Base-by-base conservation (phyloP, 768 basidiomycete genomes). In the Leccinum ochraceum region DNA sequence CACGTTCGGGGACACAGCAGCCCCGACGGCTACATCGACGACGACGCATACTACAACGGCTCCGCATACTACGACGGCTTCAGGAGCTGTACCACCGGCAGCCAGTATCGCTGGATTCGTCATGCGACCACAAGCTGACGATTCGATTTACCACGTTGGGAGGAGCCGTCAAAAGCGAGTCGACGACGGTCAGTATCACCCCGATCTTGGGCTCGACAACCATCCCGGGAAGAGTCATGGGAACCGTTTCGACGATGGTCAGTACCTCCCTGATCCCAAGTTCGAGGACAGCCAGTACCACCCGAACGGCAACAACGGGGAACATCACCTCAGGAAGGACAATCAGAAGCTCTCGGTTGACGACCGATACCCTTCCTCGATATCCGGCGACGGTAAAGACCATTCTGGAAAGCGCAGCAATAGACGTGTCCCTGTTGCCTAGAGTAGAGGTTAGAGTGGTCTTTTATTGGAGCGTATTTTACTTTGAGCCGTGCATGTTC, bases 141-240 rank as follows among this genome's bases (percentile, higher is more conserved):
- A 39, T 17, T n/a, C 39, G 61, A 63, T 16, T 16, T 55, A 53
- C 20, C 46, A 39, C 36, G 20, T 48, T 16, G 36, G 34, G 42
- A 32, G 26, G 46, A 51, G 34, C 13, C 32, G 13, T 16, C 32
- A 22, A 30, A 59, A 58, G 39, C 66, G 56, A 11, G 42, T 34
- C 13, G 64, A 66, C 9, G 63, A 60, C 30, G 64, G 63, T 24
- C 37, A 58, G 17, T 65, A 59, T 24, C 52, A 63, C 32, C 59
- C 66, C 3, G 46, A 53, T 14, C 20, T 61, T 16, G 32, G 46
- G 42, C 56, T 37, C 32, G 44, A 66, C 53, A 34, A 67, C 39
- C 58, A 39, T 6, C 11, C 44, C 0, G 58, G 51, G n/a, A 53
- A 58, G 14, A 58, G 9, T 8, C 54, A 44, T 4, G 3, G n/a